These are phyloP conservation scores for Eimeria maxima DNA, from an alignment of 169 alveolate genomes.

Conservation along the genomic window DNA sequence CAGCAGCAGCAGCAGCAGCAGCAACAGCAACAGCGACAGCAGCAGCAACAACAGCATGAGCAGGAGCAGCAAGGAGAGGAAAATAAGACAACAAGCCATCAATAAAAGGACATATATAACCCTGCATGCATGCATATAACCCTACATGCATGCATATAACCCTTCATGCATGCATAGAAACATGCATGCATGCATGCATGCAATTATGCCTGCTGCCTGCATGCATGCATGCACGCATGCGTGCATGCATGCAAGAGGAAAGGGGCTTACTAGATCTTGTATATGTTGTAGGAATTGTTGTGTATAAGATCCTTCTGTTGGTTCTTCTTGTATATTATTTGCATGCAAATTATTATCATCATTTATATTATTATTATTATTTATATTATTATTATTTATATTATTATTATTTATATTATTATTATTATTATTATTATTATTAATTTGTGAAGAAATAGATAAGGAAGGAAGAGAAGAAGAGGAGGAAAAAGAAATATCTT, in stretches of 20 bases:
- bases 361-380: no score
- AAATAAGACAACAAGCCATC: background rate
- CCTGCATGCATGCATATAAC: no score
- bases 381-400: no score
- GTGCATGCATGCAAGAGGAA: no score
- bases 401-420: no score
- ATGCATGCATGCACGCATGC: no score
- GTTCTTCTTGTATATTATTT: background rate
- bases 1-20: background rate
- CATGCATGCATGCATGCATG: background rate
- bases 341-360: background rate
- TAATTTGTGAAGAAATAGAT: no score
- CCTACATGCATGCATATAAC: no score
- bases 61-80: background rate
- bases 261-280: background rate
- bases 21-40: background rate
- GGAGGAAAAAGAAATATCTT: background rate
- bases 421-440: no score
- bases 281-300: slow-evolving; percentile 34
- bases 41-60: background rate
- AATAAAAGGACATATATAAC: no score
- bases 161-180: background rate
- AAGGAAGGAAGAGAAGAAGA: no score
- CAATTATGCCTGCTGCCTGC: no score
- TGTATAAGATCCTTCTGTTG: slow-evolving; percentile 38